Evolutionary conservation across 2,329 filamentous ascomycete species (phyloP).

Genomic region (Pseudocercospora eumusae): DNA sequence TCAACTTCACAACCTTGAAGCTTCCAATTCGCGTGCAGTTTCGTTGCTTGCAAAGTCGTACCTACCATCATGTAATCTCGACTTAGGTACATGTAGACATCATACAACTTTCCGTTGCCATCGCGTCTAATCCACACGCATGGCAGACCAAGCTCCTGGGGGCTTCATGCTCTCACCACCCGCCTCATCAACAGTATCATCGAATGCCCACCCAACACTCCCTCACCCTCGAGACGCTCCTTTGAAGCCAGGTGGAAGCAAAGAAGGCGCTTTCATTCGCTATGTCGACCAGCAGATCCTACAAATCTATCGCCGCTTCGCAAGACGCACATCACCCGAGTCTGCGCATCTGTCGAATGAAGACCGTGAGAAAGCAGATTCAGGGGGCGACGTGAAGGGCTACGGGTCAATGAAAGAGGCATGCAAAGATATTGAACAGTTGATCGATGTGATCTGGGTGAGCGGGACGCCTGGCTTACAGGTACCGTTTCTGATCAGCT

Average conservation of each 20-base stretch:
- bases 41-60: not conserved
- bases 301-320: constrained; percentile 55
- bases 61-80: not conserved
- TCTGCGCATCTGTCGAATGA: constrained; percentile 22
- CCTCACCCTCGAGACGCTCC: constrained; percentile 56
- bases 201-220: constrained; percentile 43
- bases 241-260: constrained; percentile 57
- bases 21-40: not conserved
- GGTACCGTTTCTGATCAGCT: constrained; percentile 76
- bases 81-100: no score
- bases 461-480: constrained; percentile 83
- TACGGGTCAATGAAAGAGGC: constrained; percentile 68
- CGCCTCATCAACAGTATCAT: constrained; percentile 48
- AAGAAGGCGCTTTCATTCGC: constrained; percentile 60
- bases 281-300: constrained; percentile 58
- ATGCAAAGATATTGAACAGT: constrained; percentile 69
- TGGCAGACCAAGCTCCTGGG: constrained; percentile 31
- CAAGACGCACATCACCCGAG: constrained; percentile 47
- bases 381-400: constrained; percentile 47
- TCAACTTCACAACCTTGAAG: not conserved
- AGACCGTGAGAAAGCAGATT: constrained; percentile 40
- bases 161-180: constrained; percentile 55
- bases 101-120: not conserved
- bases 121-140: not conserved
- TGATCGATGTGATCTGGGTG: constrained; percentile 82